phyloP scores from a whole-genome alignment of 2,329 filamentous ascomycete species.

The Falciphora oryzae region DNA sequence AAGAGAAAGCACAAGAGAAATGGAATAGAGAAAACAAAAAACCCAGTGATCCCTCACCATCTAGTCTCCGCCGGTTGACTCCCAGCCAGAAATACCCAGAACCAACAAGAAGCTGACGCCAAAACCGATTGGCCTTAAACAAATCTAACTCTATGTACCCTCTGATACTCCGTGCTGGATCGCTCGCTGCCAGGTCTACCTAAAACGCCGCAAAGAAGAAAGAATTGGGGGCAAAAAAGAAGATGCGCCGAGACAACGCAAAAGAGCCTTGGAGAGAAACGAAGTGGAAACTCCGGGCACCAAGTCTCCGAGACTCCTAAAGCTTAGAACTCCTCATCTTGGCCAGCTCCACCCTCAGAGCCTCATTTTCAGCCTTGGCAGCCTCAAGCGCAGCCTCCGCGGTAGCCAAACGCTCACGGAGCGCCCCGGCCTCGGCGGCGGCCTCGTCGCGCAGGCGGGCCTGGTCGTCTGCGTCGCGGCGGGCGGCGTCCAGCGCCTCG shows the following conservation, averaged over 20 bases:
- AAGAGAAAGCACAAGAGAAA: background rate
- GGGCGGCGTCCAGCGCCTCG: conserved; percentile 4
- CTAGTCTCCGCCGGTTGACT: too few species aligned
- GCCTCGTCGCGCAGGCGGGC: background rate
- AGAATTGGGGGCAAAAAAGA: background rate
- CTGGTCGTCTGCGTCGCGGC: background rate
- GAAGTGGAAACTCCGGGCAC: background rate
- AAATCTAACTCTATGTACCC: background rate
- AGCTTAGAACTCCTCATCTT: background rate
- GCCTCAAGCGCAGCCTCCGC: background rate
- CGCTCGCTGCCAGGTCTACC: background rate
- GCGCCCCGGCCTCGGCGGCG: background rate
- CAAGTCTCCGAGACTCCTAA: background rate
- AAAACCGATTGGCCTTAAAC: background rate
- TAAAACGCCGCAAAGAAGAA: background rate
- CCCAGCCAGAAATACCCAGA: background rate
- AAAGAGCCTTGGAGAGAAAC: background rate
- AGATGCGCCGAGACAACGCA: background rate
- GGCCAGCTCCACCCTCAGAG: background rate
- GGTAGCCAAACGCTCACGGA: background rate
- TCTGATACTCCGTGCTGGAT: too few species aligned
- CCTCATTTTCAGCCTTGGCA: background rate
- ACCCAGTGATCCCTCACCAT: background rate
- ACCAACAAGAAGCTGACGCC: background rate
- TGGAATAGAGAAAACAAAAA: background rate